Percentiles rank a stretch among this genome's conserved stretches.
phyloP scores from a whole-genome alignment of 371 early-diverging fungal species.

The Apophysomyces trapeziformis region DNA sequence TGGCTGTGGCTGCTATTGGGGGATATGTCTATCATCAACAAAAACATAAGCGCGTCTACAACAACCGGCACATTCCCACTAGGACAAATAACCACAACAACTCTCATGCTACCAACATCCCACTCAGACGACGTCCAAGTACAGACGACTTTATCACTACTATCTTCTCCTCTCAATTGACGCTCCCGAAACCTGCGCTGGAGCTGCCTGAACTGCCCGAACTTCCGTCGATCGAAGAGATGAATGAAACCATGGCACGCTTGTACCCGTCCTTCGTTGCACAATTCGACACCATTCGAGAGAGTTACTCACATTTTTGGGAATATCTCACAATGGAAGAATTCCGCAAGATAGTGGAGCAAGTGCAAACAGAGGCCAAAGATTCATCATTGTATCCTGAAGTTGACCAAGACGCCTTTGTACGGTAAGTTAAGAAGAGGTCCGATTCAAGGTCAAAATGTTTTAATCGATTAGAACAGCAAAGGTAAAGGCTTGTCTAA shows the following conservation, averaged over 20 bases:
- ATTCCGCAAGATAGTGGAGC: constrained; percentile 21
- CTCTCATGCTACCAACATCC: background rate
- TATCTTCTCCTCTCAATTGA: constrained; percentile 6
- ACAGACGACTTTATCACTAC: background rate
- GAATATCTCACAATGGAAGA: constrained; percentile 23
- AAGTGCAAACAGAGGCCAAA: constrained; percentile 11
- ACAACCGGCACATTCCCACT: background rate
- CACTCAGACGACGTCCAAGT: background rate
- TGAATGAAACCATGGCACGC: constrained; percentile 15
- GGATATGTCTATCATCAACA: background rate
- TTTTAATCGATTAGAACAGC: background rate
- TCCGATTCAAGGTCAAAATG: background rate
- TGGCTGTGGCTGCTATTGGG: background rate
- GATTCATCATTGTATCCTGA: constrained; percentile 23
- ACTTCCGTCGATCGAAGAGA: constrained; percentile 19
- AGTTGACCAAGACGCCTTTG: constrained; percentile 23
- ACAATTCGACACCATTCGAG: constrained; percentile 20
- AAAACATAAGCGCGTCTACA: background rate
- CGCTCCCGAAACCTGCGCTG: background rate
- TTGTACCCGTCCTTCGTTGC: constrained; percentile 17
- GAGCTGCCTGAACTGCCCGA: constrained; percentile 17
- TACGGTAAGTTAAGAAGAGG: constrained; percentile 18
- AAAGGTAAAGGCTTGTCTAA: constrained; percentile 32
- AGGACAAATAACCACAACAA: background rate
- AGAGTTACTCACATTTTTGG: constrained; percentile 22